phyloP scores from a whole-genome alignment of 441 rosid species.

The Croton laevigatus region DNA sequence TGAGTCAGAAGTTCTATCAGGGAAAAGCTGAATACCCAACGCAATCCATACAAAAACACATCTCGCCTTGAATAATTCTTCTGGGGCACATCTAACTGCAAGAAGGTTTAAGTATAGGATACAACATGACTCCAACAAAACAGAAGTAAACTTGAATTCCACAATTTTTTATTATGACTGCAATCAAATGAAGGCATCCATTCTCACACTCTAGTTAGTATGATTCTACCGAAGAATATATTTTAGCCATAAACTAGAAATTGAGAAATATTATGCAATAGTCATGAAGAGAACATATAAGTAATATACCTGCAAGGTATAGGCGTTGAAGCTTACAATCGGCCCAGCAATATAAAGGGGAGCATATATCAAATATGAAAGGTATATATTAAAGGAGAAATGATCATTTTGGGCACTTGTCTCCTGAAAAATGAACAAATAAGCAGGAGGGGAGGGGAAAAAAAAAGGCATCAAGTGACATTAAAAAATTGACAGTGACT shows the following conservation, averaged over 20 bases:
- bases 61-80: slow-evolving; percentile 56
- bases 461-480: slow-evolving; percentile 18
- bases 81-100: slow-evolving; percentile 73
- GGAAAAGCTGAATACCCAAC: slow-evolving; percentile 71
- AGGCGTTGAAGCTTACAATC: slow-evolving; percentile 87
- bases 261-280: neutral
- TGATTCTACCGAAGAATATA: neutral
- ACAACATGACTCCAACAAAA: slow-evolving; percentile 18
- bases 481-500: slow-evolving; percentile 11
- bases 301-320: slow-evolving; percentile 77
- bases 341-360: slow-evolving; percentile 96
- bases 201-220: neutral
- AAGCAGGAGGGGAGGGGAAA: slow-evolving; percentile 7
- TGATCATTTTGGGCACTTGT: slow-evolving; percentile 38
- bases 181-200: neutral
- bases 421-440: slow-evolving; percentile 51
- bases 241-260: slow-evolving; percentile 13
- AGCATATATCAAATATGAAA: slow-evolving; percentile 84
- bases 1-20: slow-evolving; percentile 85
- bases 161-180: neutral
- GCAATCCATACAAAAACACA: slow-evolving; percentile 59
- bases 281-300: neutral
- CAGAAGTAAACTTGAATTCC: neutral
- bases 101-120: slow-evolving; percentile 14
- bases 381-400: slow-evolving; percentile 56